These are phyloP conservation scores for Emericellopsis atlantica DNA, from an alignment of 2,329 filamentous ascomycete species.

Conservation along the genomic window DNA sequence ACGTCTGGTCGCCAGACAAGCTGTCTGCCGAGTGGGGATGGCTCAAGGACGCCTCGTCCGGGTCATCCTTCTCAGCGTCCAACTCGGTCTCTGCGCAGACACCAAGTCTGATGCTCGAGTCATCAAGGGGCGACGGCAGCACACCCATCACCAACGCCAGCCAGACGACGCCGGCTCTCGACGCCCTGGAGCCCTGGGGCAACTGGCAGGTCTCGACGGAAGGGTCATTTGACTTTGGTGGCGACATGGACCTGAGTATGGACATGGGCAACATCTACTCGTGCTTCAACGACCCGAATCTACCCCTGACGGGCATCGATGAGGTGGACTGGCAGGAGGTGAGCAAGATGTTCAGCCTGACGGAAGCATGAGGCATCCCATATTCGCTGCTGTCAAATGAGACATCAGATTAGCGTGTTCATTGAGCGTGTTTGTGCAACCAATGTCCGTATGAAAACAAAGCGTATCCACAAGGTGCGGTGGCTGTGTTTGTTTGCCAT, in stretches of 20 bases:
- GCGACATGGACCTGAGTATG: slow-evolving; percentile 8
- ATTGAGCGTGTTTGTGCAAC: too few relatives aligned
- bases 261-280: slow-evolving; percentile 14
- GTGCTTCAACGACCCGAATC: slow-evolving; percentile 13
- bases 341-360: slow-evolving; percentile 12
- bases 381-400: too few relatives aligned
- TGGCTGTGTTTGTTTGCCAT: too few relatives aligned
- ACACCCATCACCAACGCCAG: not conserved
- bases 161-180: not conserved
- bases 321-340: slow-evolving; percentile 14
- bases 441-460: too few relatives aligned
- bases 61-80: too few relatives aligned
- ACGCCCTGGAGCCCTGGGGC: not conserved
- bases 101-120: too few relatives aligned
- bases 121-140: not conserved
- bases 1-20: slow-evolving; percentile 11
- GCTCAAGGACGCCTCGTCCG: slow-evolving; percentile 2
- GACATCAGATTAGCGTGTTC: too few relatives aligned
- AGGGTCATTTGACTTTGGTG: slow-evolving; percentile 6
- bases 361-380: too few relatives aligned
- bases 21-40: slow-evolving; percentile 10
- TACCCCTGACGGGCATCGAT: slow-evolving; percentile 16
- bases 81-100: too few relatives aligned
- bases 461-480: too few relatives aligned
- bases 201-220: not conserved